Evolutionary conservation across 768 basidiomycete species (phyloP).

Genomic region (Tylopilus plumbeoviolaceoides): DNA sequence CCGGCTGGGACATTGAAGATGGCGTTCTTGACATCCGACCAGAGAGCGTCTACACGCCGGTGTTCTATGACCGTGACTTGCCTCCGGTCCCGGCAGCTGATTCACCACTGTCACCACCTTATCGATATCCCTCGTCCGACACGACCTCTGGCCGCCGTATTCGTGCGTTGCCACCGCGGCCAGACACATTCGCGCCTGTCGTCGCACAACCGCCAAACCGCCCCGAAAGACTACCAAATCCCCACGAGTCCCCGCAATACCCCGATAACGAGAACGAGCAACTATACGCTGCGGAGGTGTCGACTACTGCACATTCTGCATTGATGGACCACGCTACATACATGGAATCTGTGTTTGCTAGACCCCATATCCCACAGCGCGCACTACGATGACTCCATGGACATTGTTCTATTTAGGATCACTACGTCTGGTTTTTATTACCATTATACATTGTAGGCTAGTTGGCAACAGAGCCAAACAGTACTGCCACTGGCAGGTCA

Average conservation of each 20-base stretch:
- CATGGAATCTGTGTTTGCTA: slow-evolving; percentile 19
- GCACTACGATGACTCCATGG: slow-evolving; percentile 8
- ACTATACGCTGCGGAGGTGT: slow-evolving; percentile 18
- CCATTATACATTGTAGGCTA: neutral
- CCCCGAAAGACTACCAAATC: neutral
- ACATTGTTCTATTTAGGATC: neutral
- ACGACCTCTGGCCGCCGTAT: slow-evolving; percentile 15
- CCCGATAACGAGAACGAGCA: slow-evolving; percentile 15
- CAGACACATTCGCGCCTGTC: neutral
- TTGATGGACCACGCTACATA: slow-evolving; percentile 29
- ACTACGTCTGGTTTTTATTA: too few relatives aligned
- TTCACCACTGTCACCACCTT: slow-evolving; percentile 6
- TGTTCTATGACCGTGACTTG: slow-evolving; percentile 18
- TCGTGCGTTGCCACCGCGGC: slow-evolving; percentile 31
- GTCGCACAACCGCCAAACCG: neutral
- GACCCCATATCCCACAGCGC: neutral
- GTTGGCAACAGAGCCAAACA: slow-evolving; percentile 30
- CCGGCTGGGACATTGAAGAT: slow-evolving; percentile 11
- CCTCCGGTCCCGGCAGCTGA: slow-evolving; percentile 3
- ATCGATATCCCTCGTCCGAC: slow-evolving; percentile 7
- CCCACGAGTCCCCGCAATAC: neutral
- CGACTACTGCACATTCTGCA: slow-evolving; percentile 26
- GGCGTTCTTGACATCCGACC: slow-evolving; percentile 22
- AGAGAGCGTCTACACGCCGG: slow-evolving; percentile 9
- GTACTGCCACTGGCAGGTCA: neutral